Evolutionary conservation across 331 rosid species (phyloP), one percentile per base, ranked within the genome.

Genomic region (Pyrus hybrid): DNA sequence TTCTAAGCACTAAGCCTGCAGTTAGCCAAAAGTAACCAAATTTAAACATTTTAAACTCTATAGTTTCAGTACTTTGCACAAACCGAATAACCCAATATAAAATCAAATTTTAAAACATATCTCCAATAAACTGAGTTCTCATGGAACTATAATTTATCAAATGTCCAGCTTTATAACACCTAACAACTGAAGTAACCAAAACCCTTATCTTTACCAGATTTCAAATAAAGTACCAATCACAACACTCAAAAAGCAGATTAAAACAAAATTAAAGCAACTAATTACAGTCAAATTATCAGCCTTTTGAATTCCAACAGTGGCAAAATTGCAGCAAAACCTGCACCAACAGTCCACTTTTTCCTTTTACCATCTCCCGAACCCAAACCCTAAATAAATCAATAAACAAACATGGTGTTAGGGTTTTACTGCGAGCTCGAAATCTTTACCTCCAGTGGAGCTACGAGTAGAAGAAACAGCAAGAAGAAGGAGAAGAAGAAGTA

Each of bases 381-480:
- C 51, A 35, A 72, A 26, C 69, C 43, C 35, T 22, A 60, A 22
- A 22, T 25, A 41, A 3, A 61, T 12, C 3, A 60, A 37, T 18
- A 37, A 37, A 21, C 11, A 18, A 70, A 28, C 5, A 26, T 5
- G 51, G 25, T 16, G 25, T 4, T 61, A 61, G 61, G 20, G 77
- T 61, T 26, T 62, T 6, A 61, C 13, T 10, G 70, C 60, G 69
- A 73, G 70, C 61, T 61, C 8, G 70, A 47, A 43, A 37, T 23
- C 22, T 18, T 26, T 41, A 73, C 77, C 77, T 73, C 70, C 28
- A 45, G 61, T 29, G 69, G 69, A 58, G 68, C 45, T 20, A 64
- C 26, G 9, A 35, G 51, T 5, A 35, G 70, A 66, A 66, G 11
- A 25, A 12, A 35, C 18, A 35, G 8, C 28, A n/a, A 30, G 16